Evolutionary conservation across 805 yeast genomes (phyloP).

Genomic region (Yamadazyma scolyti): DNA sequence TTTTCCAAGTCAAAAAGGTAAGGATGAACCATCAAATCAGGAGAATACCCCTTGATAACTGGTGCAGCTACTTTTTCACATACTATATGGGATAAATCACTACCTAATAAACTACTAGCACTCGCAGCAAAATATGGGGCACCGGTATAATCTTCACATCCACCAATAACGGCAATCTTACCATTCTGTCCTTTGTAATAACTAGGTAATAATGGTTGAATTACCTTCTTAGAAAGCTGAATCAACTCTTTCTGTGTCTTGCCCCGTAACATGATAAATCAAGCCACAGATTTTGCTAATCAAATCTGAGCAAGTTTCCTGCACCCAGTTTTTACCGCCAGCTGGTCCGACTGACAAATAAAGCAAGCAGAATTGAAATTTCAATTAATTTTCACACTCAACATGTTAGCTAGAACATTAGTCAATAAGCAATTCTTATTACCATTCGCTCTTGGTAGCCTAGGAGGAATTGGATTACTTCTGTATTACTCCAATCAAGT

Average conservation of each 20-base stretch:
- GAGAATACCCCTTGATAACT: conserved; percentile 82
- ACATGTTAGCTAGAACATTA: conserved; percentile 19
- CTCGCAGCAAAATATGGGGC: conserved; percentile 92
- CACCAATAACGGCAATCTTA: conserved; percentile 82
- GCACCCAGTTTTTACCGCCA: too few relatives aligned
- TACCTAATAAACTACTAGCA: conserved; percentile 80
- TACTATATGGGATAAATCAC: conserved; percentile 85
- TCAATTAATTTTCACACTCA: too few relatives aligned
- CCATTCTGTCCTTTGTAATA: conserved; percentile 95
- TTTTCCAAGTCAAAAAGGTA: conserved; percentile 55
- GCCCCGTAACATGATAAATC: conserved; percentile 17
- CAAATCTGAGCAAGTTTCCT: not conserved
- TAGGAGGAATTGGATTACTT: conserved; percentile 33
- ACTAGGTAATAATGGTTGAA: conserved; percentile 71
- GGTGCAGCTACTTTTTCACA: conserved; percentile 78
- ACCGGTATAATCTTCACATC: conserved; percentile 94
- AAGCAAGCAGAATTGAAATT: too few relatives aligned
- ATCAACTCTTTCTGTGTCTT: conserved; percentile 44
- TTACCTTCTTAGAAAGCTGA: conserved; percentile 46
- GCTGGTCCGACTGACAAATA: too few relatives aligned
- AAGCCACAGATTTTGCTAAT: not conserved
- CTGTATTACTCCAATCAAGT: conserved; percentile 21
- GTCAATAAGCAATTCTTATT: conserved; percentile 21
- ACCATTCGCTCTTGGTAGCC: conserved; percentile 24
- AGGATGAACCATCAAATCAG: conserved; percentile 96